A percentile compares a stretch with the other conserved stretches of the same genome.
These are phyloP conservation scores for Oryza glumipatula DNA, from an alignment of 176 grass and related monocot species.

Conservation along the genomic window DNA sequence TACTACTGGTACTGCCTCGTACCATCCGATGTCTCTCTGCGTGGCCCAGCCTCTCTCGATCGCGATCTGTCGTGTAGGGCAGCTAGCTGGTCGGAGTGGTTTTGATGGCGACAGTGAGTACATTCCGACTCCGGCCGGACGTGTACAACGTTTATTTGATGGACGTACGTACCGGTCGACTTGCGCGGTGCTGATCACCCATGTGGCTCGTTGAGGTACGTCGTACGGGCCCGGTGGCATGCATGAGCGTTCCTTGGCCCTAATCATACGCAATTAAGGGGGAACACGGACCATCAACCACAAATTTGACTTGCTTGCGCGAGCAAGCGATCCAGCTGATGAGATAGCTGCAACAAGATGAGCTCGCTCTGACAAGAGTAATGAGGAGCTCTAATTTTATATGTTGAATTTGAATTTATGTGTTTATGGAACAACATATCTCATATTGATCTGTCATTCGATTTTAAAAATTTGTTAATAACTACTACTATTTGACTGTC, in stretches of 20 bases:
- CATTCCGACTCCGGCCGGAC: not conserved
- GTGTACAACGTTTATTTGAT: not conserved
- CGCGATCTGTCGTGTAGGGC: not conserved
- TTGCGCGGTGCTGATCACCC: not conserved
- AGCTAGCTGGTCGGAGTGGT: not conserved
- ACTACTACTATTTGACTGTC: too few relatives aligned
- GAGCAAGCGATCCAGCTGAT: not conserved
- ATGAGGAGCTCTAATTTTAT: too few relatives aligned
- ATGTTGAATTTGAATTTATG: too few relatives aligned
- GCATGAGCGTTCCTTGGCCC: not conserved
- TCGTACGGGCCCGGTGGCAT: constrained; percentile 4
- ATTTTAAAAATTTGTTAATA: too few relatives aligned
- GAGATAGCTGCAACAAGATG: too few relatives aligned
- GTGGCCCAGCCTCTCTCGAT: not conserved
- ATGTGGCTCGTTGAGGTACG: constrained; percentile 42
- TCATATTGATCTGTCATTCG: too few relatives aligned
- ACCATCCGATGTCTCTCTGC: not conserved
- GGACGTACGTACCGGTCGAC: not conserved
- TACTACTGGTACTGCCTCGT: not conserved
- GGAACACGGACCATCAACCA: constrained; percentile 47
- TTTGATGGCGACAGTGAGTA: not conserved
- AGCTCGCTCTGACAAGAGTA: not conserved
- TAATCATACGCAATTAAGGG: constrained; percentile 43
- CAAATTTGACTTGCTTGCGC: constrained; percentile 49
- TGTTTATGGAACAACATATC: too few relatives aligned